phyloP scores from a whole-genome alignment of 2,329 filamentous ascomycete genomes.

The Emergomyces africanus region DNA sequence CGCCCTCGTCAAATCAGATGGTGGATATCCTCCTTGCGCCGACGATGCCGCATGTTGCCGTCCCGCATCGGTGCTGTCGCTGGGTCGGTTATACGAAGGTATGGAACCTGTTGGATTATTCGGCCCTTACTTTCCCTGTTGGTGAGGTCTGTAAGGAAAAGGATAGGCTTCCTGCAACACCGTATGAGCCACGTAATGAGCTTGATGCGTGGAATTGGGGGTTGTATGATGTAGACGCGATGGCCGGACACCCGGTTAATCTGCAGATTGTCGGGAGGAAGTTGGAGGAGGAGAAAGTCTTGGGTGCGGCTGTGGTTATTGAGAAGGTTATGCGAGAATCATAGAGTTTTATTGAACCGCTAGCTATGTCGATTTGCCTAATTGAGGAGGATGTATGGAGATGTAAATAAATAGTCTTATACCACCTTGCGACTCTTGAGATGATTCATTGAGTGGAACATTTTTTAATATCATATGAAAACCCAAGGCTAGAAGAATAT shows the following conservation, averaged over 20 bases:
- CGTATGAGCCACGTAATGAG: conserved; percentile 37
- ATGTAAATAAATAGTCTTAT: background rate
- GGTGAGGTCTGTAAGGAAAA: conserved; percentile 34
- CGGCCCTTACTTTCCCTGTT: conserved; percentile 44
- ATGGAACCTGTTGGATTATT: conserved; percentile 52
- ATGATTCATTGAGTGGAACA: background rate
- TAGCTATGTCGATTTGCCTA: too few species aligned
- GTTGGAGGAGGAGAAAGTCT: conserved; percentile 43
- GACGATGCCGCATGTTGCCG: conserved; percentile 47
- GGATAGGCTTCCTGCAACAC: conserved; percentile 23
- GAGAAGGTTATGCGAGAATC: conserved; percentile 14
- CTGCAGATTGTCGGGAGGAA: conserved; percentile 41
- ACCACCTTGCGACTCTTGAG: background rate
- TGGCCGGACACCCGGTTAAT: conserved; percentile 37
- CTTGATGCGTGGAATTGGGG: conserved; percentile 41
- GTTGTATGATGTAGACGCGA: conserved; percentile 32
- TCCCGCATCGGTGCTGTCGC: conserved; percentile 30
- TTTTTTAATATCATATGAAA: too few species aligned
- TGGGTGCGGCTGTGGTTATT: conserved; percentile 32
- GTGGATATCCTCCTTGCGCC: conserved; percentile 48
- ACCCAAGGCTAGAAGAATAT: background rate
- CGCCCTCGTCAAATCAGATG: conserved; percentile 29
- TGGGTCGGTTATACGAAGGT: conserved; percentile 50
- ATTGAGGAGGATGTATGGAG: background rate
- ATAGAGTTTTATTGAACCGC: background rate